phyloP scores from a whole-genome alignment of 2,329 filamentous ascomycete genomes.

The Arthroderma uncinatum region DNA sequence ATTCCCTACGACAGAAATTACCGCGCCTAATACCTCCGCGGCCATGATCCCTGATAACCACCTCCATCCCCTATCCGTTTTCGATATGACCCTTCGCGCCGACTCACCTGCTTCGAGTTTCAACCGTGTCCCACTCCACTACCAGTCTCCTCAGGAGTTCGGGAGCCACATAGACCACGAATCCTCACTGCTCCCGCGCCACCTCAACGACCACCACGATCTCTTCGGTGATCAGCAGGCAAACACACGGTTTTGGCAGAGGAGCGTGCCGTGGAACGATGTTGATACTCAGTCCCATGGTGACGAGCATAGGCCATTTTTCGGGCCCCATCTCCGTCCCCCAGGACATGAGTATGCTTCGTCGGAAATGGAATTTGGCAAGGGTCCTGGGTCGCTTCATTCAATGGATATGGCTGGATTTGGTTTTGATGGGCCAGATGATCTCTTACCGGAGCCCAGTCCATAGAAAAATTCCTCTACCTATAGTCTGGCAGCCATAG shows the following conservation, averaged over 20 bases:
- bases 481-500: not conserved
- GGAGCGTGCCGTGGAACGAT: constrained; percentile 30
- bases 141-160: constrained; percentile 34
- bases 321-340: constrained; percentile 34
- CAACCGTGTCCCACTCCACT: constrained; percentile 32
- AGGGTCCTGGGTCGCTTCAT: constrained; percentile 34
- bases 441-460: constrained; percentile 28
- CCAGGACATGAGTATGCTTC: constrained; percentile 34
- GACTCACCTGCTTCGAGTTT: constrained; percentile 36
- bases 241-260: constrained; percentile 36
- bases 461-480: constrained; percentile 22
- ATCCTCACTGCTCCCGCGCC: constrained; percentile 18
- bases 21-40: constrained; percentile 20
- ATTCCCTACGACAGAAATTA: constrained; percentile 13
- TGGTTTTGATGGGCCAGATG: constrained; percentile 32
- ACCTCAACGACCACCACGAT: constrained; percentile 32
- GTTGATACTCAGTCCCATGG: constrained; percentile 35
- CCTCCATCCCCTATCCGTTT: constrained; percentile 28
- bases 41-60: constrained; percentile 11
- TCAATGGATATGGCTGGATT: constrained; percentile 38
- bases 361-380: constrained; percentile 34
- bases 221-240: constrained; percentile 37
- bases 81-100: constrained; percentile 34
- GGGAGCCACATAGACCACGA: constrained; percentile 26
- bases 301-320: constrained; percentile 34